Base-by-base conservation (phyloP, 1,139 yeast species). In the Eremothecium coryli region DNA sequence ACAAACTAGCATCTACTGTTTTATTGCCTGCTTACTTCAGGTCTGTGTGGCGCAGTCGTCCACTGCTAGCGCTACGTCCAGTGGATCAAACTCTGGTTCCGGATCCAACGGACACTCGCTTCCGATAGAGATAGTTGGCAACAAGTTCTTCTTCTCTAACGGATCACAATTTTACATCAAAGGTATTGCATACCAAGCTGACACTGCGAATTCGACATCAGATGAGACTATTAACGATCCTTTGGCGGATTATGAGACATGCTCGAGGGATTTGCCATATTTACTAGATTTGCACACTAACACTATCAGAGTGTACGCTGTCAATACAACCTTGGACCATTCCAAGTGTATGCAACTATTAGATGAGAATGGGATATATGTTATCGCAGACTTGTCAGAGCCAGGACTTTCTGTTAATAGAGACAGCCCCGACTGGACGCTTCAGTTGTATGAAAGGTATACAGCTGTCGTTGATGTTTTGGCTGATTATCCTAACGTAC, bases 161-260 rank as follows among this genome's bases (percentile, higher is more conserved):
- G 86, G 88, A 25, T 69, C 84, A 35, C 85, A 79, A 54, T 80
- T 80, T 54, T 76, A 74, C 55, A 73, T 81, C 53, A 72, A 63
- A 52, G 93, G 93, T 62, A 68, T 80, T 44, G 93, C 90, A 32
- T 81, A 80, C 61, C 93, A 80, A 60, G 73, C 79, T 45, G 79
- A 81, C 58, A 70, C 77, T 35, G 68, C 73, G 28, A 73, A 73
- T 50, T 57, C 67, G 31, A 64, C 78, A 24, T 50, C 61, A 28
- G 65, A 59, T 42, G 62, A 67, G 38, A 48, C 70, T 30, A 73
- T 75, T 49, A 63, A 64, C 37, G 85, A 85, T 58, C 95, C 95
- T 16, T 65, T 85, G 38, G 82, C 88, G 26, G 82, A 82, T 54
- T 63, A 61, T 28, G 68, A 56, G 2, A 58, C 70, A 16, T 84